A percentile compares a stretch with the other conserved stretches of the same genome.
Conservation (phyloP, 106 monocot species). For the Iris macrosiphon region DNA sequence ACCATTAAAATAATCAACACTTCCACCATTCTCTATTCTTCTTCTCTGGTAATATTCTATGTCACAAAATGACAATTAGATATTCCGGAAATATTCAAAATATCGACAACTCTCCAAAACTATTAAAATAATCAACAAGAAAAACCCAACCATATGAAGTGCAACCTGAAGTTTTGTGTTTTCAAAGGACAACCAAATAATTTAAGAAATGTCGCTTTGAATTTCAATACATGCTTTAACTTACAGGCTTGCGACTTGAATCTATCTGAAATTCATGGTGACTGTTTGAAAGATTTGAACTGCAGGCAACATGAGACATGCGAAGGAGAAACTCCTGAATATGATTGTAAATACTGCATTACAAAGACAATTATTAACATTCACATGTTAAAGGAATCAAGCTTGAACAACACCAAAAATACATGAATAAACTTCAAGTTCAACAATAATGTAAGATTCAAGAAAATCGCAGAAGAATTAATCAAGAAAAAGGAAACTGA, state of each 20-base stretch:
- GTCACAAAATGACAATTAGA: background rate
- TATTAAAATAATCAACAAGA: background rate
- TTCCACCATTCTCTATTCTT: no score
- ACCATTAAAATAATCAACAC: no score
- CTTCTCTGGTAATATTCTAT: no score
- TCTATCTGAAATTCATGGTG: background rate
- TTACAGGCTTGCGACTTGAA: conserved; percentile 13
- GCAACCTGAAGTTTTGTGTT: background rate
- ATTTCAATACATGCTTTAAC: conserved; percentile 1
- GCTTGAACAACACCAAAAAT: no score
- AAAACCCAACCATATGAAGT: background rate
- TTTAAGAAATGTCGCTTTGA: background rate
- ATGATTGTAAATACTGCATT: conserved; percentile 69
- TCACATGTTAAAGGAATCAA: no score
- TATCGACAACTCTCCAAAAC: background rate
- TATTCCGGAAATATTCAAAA: background rate
- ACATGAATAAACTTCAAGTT: no score
- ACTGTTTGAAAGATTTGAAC: conserved; percentile 1
- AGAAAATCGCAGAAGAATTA: no score
- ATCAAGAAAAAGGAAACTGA: no score
- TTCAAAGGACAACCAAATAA: no score
- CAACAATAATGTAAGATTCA: no score
- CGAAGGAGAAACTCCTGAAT: conserved; percentile 41
- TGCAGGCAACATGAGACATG: conserved; percentile 17
- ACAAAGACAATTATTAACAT: no score